Base-by-base conservation (phyloP, 768 basidiomycete genomes). In the Auricularia sp. region DNA sequence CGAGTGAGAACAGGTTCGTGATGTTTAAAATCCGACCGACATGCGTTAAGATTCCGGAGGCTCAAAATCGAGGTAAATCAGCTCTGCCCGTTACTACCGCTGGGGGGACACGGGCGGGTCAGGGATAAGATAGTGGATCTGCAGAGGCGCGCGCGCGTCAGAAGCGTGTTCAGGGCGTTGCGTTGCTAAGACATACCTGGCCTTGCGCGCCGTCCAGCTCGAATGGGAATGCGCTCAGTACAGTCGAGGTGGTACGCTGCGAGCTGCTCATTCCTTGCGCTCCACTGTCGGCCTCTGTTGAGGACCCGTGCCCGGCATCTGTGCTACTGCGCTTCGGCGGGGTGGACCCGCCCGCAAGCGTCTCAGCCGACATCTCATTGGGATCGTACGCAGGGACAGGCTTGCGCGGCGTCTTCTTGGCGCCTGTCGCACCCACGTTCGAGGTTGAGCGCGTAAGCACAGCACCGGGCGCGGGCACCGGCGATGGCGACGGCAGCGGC, bases 361-460 rank as follows among this genome's bases (percentile, higher is more conserved):
- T 39, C 39, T 65, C 59, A 16, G 35, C 13, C 37, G 62, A 62
- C 35, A 36, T 62, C 44, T 72, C 67, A 37, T 71, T 68, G 33
- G 75, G 71, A 67, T 80, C 75, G 67, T 84, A 85, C 16, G 74
- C 75, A 10, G 84, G 84, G n/a, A 85, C 84, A 13, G 84, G 83
- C 70, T 85, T 85, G 59, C 84, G 76, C 35, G 82, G 74, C 59
- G 73, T 73, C 51, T 59, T 59, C 56, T 59, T 59, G 24, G 56
- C 29, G 29, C 39, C 39, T 42, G 39, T 42, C 39, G 39, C 39
- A 42, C 39, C 39, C 13, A 34, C 56, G 24, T 51, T 51, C 7
- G 56, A 59, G 7, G 24, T 59, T 29, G 56, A 24, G 56, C 56
- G 56, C 56, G 56, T n/a, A 7, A 59, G 29, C 24, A 24, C 56